Evolutionary conservation across 805 yeast genomes (phyloP).

Genomic region (Gaillardinia entomophila): DNA sequence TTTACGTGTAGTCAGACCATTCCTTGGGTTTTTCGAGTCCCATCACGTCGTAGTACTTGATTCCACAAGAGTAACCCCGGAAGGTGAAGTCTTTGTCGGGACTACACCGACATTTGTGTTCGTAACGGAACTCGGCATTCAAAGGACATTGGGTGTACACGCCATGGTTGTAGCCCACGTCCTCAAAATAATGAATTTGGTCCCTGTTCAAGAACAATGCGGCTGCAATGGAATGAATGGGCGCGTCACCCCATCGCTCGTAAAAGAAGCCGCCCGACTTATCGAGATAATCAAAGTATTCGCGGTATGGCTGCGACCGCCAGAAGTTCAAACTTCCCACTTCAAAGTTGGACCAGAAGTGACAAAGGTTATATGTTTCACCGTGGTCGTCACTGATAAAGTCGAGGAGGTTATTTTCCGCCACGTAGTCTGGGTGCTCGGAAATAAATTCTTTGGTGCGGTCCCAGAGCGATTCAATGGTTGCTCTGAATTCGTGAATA

Average conservation of each 20-base stretch:
- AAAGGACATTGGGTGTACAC: constrained; percentile 17
- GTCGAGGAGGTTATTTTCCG: constrained; percentile 5
- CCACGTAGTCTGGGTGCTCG: constrained; percentile 36
- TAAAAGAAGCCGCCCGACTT: constrained; percentile 12
- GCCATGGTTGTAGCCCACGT: constrained; percentile 6
- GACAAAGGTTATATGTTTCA: constrained; percentile 25
- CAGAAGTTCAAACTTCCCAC: constrained; percentile 4
- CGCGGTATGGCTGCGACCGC: constrained; percentile 3
- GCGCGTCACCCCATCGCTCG: constrained; percentile 14
- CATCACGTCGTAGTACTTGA: constrained; percentile 25
- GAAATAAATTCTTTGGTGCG: constrained; percentile 46
- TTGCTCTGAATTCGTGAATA: constrained; percentile 72
- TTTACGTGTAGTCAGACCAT: too few relatives aligned
- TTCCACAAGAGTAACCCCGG: constrained; percentile 36
- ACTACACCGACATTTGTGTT: constrained; percentile 68
- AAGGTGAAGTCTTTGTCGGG: constrained; percentile 72
- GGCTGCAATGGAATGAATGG: constrained; percentile 6
- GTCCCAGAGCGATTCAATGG: constrained; percentile 83
- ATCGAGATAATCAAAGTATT: constrained; percentile 8
- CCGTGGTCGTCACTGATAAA: constrained; percentile 12
- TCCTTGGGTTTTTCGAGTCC: constrained; percentile 22
- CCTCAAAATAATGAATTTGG: constrained; percentile 4
- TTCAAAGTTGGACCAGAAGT: constrained; percentile 9
- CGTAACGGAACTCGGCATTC: constrained; percentile 49
- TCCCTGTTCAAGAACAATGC: constrained; percentile 3